Evolutionary conservation across 2,329 filamentous ascomycete genomes (phyloP).

Genomic region (Westerdykella ornata): DNA sequence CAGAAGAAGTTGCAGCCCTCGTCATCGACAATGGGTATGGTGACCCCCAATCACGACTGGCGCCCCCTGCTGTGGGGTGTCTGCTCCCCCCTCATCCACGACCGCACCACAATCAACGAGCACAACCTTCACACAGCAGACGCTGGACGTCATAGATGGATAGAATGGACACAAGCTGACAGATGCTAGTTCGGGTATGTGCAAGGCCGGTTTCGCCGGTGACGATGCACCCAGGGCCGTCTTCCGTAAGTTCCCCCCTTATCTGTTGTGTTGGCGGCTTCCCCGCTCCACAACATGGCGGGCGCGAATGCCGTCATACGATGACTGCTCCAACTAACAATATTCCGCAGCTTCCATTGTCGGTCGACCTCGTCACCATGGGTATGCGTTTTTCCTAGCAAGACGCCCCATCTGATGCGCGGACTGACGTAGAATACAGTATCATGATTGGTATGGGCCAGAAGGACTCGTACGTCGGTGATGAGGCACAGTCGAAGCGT

Average conservation of each 20-base stretch:
- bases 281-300: neutral
- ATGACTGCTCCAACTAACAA: slow-evolving; percentile 20
- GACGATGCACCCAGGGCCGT: slow-evolving; percentile 99
- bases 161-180: slow-evolving; percentile 33
- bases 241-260: slow-evolving; percentile 77
- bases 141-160: slow-evolving; percentile 11
- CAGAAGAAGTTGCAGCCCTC: slow-evolving; percentile 99
- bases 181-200: slow-evolving; percentile 90
- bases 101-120: slow-evolving; percentile 18
- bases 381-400: slow-evolving; percentile 59
- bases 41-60: slow-evolving; percentile 34
- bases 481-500: slow-evolving; percentile 99
- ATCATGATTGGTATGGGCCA: slow-evolving; percentile 99
- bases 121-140: slow-evolving; percentile 20
- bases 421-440: slow-evolving; percentile 52
- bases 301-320: neutral
- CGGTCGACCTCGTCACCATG: slow-evolving; percentile 99
- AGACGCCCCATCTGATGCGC: slow-evolving; percentile 11
- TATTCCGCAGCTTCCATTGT: slow-evolving; percentile 80
- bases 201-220: slow-evolving; percentile 99
- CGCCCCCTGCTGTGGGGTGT: slow-evolving; percentile 37
- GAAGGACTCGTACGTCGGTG: slow-evolving; percentile 99
- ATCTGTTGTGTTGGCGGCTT: slow-evolving; percentile 15
- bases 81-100: slow-evolving; percentile 17
- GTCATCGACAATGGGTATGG: slow-evolving; percentile 99